Base-by-base conservation (phyloP, 495 filamentous ascomycete species). In the Trichoderma reesei region DNA sequence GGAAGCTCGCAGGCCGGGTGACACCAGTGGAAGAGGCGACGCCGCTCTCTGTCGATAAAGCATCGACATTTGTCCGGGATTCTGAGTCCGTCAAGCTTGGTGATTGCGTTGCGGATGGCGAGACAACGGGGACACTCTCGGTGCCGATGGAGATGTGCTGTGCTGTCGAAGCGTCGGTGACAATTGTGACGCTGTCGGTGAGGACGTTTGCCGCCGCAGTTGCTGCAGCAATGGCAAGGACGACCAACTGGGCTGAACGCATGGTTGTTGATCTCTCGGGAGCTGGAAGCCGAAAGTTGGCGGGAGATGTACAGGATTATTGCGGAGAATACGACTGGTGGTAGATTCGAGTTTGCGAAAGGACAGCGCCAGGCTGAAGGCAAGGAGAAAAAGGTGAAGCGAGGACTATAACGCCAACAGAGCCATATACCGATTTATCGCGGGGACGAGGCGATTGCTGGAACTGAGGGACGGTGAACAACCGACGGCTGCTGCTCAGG, bases 321-420 rank as follows among this genome's bases (percentile, higher is more conserved):
- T n/a, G 51, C 31, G 20, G 51, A 56, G 51, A 46, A 56, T 34
- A 33, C 26, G 8, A 56, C 16, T n/a, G 4, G 37, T 39, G 5
- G 20, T 48, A 31, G 31, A 33, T 34, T 7, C 20, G 51, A 14
- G 51, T 13, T 56, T 31, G 51, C 51, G 26, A 56, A 1, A 33
- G 51, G n/a, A 34, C 51, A 56, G 51, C 51, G 34, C 51, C 51
- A 56, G 51, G 51, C 51, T 56, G 51, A 34, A 18, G 14, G 51
- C 51, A 56, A 56, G 34, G 51, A 18, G 20, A 56, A 56, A 11
- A 56, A 56, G 13, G 51, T 8, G 20, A 56, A 33, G 51, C 51
- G 18, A 56, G 5, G 51, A 56, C 51, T 56, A 56, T 56, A 56
- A 56, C 51, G 51, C 51, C 51, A 31, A 33, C 20, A 56, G 51